Conservation (phyloP, 805 yeast species). For the Sungouiozyma ichnusensis region DNA sequence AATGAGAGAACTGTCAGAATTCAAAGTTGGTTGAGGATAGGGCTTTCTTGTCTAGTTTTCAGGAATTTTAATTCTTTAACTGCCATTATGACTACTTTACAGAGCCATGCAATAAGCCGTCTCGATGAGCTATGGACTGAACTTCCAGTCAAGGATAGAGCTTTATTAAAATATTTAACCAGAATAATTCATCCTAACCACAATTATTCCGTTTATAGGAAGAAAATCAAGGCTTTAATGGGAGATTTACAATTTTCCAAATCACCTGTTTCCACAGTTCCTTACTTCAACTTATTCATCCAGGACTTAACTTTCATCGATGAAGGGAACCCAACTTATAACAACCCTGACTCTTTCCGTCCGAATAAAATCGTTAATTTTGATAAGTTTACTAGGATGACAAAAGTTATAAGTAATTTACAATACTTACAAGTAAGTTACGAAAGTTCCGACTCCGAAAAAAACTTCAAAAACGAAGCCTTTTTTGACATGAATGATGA, state of each 20-base stretch:
- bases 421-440: constrained; percentile 62
- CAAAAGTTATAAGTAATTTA: constrained; percentile 54
- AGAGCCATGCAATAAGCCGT: constrained; percentile 60
- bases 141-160: constrained; percentile 48
- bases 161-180: constrained; percentile 51
- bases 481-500: constrained; percentile 20
- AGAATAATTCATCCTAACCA: constrained; percentile 66
- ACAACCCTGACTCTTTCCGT: constrained; percentile 45
- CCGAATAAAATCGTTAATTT: constrained; percentile 49
- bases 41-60: constrained; percentile 60
- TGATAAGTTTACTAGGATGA: constrained; percentile 60
- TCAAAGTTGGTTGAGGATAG: constrained; percentile 64
- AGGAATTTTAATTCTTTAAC: constrained; percentile 73
- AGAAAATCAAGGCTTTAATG: constrained; percentile 47
- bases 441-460: constrained; percentile 8
- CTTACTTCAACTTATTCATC: constrained; percentile 61
- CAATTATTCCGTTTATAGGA: constrained; percentile 60
- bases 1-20: constrained; percentile 45
- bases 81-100: constrained; percentile 66
- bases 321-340: constrained; percentile 66
- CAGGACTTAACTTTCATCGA: constrained; percentile 75
- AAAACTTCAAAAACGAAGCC: constrained; percentile 15
- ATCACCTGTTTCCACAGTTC: constrained; percentile 51
- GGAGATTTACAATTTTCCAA: constrained; percentile 27
- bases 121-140: constrained; percentile 48